These are phyloP conservation scores for Cryomyces antarcticus DNA, from an alignment of 495 filamentous ascomycete genomes.

Conservation along the genomic window DNA sequence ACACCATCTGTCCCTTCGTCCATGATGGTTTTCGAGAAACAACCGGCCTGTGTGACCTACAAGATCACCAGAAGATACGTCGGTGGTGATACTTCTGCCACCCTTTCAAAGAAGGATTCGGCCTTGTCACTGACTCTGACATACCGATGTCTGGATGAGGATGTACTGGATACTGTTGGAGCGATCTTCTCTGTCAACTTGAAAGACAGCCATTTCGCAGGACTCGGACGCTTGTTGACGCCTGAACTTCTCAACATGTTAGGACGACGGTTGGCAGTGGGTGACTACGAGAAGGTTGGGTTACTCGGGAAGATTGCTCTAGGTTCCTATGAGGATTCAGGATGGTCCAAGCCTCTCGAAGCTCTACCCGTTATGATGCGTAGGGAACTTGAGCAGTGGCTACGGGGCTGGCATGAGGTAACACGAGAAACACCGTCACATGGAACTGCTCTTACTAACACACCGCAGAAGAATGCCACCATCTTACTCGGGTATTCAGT, in stretches of 20 bases:
- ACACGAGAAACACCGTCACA: not conserved
- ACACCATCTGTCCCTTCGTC: constrained; percentile 28
- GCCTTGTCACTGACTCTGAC: constrained; percentile 47
- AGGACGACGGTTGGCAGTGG: constrained; percentile 5
- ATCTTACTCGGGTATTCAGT: constrained; percentile 1
- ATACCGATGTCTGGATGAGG: constrained; percentile 61
- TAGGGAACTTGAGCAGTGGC: constrained; percentile 10
- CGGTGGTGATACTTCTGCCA: constrained; percentile 2
- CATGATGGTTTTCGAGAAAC: constrained; percentile 53
- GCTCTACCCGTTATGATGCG: constrained; percentile 8
- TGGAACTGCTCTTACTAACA: not conserved
- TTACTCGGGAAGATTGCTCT: constrained; percentile 8
- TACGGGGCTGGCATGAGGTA: constrained; percentile 17
- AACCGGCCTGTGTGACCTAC: constrained; percentile 68
- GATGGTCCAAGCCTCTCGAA: constrained; percentile 14
- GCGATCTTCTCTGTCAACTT: constrained; percentile 24
- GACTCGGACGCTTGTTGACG: constrained; percentile 27
- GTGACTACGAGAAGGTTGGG: constrained; percentile 11
- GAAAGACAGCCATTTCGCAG: constrained; percentile 21
- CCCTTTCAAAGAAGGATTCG: constrained; percentile 12
- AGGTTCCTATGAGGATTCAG: constrained; percentile 14
- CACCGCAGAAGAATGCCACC: constrained; percentile 1
- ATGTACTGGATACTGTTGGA: constrained; percentile 25
- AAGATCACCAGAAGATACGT: constrained; percentile 32
- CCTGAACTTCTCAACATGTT: constrained; percentile 15